These are phyloP conservation scores for Suhomyces wounanorum DNA, from an alignment of 1,139 yeast genomes.

Conservation along the genomic window DNA sequence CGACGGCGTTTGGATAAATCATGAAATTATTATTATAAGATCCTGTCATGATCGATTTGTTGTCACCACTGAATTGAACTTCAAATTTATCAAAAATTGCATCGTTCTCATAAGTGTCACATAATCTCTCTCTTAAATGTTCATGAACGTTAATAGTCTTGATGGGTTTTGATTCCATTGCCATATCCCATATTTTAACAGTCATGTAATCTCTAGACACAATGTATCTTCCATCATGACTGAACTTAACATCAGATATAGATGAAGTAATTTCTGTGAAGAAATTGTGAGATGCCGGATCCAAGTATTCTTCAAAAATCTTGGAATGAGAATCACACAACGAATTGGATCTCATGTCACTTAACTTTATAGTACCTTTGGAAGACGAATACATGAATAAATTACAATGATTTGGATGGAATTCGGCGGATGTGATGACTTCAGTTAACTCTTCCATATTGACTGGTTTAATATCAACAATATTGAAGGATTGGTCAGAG, in stretches of 20 bases:
- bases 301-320: constrained; percentile 89
- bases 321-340: constrained; percentile 90
- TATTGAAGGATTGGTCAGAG: constrained; percentile 93
- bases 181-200: constrained; percentile 96
- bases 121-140: constrained; percentile 86
- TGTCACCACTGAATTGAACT: constrained; percentile 93
- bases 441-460: constrained; percentile 99
- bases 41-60: constrained; percentile 92
- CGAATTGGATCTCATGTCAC: constrained; percentile 96
- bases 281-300: constrained; percentile 90
- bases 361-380: constrained; percentile 91
- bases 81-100: constrained; percentile 98
- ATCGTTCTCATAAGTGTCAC: constrained; percentile 98
- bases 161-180: constrained; percentile 93
- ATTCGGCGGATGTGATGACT: constrained; percentile 96
- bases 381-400: constrained; percentile 96
- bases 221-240: constrained; percentile 90
- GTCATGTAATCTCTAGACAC: constrained; percentile 97
- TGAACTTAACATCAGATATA: constrained; percentile 90
- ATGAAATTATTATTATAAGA: constrained; percentile 95
- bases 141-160: constrained; percentile 96
- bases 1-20: constrained; percentile 86
- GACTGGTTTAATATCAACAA: constrained; percentile 96
- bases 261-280: constrained; percentile 97
- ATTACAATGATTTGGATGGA: constrained; percentile 92